Conservation (phyloP, 306 rosid species). For the Quercus parvula region DNA sequence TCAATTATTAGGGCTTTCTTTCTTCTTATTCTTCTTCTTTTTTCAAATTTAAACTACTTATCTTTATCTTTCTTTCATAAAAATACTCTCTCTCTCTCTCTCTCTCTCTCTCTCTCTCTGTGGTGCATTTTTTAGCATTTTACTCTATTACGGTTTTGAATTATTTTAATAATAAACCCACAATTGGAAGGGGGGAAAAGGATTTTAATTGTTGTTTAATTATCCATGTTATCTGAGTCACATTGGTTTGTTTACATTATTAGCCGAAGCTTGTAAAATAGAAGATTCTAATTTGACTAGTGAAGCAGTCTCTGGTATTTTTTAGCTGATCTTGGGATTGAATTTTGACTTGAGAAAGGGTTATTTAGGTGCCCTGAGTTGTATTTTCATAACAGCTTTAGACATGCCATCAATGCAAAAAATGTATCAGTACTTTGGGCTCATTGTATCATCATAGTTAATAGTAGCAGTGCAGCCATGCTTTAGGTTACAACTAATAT, state of each 20-base stretch:
- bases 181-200: no score
- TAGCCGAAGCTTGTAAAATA: not conserved
- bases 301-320: not conserved
- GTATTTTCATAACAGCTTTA: not conserved
- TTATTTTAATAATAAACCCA: not conserved
- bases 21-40: no score
- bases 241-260: not conserved
- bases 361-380: not conserved
- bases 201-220: not conserved
- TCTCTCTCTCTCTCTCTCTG: not conserved
- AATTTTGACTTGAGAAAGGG: not conserved
- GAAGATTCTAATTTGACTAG: not conserved
- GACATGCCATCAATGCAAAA: not conserved
- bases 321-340: not conserved
- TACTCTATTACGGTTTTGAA: not conserved
- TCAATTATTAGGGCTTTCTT: not conserved
- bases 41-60: not conserved
- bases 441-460: not conserved
- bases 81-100: not conserved
- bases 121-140: not conserved
- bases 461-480: not conserved
- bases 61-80: not conserved
- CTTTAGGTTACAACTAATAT: conserved; percentile 9
- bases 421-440: not conserved
- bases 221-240: not conserved